Percentiles rank a stretch among this genome's conserved stretches.
Conservation (phyloP, 2,329 filamentous ascomycete genomes). For the Fusarium sp. region DNA sequence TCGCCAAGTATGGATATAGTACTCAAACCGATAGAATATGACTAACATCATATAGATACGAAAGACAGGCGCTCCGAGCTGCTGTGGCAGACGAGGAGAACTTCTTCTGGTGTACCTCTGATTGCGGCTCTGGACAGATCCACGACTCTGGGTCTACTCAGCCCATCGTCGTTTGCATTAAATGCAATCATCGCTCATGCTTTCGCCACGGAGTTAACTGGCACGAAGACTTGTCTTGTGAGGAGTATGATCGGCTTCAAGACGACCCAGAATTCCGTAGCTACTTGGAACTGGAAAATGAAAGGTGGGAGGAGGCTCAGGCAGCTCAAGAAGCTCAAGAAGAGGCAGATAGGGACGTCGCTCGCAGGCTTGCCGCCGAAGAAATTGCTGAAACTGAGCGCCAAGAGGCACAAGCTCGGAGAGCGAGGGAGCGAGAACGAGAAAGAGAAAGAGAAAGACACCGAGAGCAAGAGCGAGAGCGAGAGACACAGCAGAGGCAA, state of each 20-base stretch:
- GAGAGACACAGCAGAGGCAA: not conserved
- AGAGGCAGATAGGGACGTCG: constrained; percentile 53
- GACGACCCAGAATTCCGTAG: constrained; percentile 51
- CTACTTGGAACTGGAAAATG: constrained; percentile 48
- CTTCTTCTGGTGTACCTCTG: constrained; percentile 64
- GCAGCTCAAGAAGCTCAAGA: constrained; percentile 60
- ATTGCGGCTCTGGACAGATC: constrained; percentile 62
- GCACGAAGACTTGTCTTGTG: constrained; percentile 54
- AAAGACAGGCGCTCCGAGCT: constrained; percentile 54
- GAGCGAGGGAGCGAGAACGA: not conserved
- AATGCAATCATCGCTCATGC: constrained; percentile 54
- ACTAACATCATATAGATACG: constrained; percentile 48
- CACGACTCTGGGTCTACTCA: constrained; percentile 53
- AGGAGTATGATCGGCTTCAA: constrained; percentile 53
- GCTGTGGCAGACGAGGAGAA: constrained; percentile 54
- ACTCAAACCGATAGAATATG: too few relatives aligned
- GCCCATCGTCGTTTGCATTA: constrained; percentile 54
- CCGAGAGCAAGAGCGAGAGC: not conserved
- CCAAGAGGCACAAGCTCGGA: not conserved
- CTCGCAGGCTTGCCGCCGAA: constrained; percentile 45
- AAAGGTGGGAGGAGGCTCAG: constrained; percentile 51
- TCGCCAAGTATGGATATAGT: constrained; percentile 48
- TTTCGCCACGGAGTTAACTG: constrained; percentile 53
- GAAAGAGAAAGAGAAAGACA: not conserved
- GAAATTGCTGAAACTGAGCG: constrained; percentile 22